Percentiles rank a stretch among this genome's conserved stretches.
phyloP scores from a whole-genome alignment of 2,329 filamentous ascomycete species.

The Hymenoscyphus albidus region DNA sequence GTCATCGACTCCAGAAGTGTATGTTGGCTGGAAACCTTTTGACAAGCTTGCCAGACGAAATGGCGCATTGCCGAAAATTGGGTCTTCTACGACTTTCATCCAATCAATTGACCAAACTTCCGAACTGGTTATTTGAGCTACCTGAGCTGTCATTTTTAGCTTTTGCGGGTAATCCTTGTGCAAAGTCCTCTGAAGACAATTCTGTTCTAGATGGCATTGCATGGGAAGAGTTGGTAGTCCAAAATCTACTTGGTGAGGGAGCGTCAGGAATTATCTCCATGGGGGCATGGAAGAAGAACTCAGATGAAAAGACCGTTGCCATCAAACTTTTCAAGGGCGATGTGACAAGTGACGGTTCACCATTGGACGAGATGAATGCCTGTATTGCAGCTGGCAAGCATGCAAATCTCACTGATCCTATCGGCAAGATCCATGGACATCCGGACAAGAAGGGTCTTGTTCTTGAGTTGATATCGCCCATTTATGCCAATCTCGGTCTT shows the following conservation, averaged over 20 bases:
- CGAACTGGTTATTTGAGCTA: conserved; percentile 43
- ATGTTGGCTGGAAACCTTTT: conserved; percentile 48
- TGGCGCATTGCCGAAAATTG: conserved; percentile 43
- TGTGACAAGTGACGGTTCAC: conserved; percentile 45
- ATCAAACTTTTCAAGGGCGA: conserved; percentile 48
- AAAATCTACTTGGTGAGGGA: conserved; percentile 42
- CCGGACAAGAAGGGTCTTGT: conserved; percentile 42
- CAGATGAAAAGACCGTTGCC: conserved; percentile 39
- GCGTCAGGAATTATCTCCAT: conserved; percentile 46
- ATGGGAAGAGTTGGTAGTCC: conserved; percentile 41
- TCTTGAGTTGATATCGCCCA: conserved; percentile 44
- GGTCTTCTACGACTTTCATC: conserved; percentile 43
- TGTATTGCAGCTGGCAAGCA: conserved; percentile 45
- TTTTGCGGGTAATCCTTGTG: conserved; percentile 46
- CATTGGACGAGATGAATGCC: conserved; percentile 47
- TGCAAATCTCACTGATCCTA: conserved; percentile 43
- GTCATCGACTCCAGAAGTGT: conserved; percentile 44
- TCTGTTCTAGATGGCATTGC: conserved; percentile 37
- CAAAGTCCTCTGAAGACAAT: conserved; percentile 27
- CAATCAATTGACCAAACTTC: conserved; percentile 40
- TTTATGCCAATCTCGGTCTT: conserved; percentile 42
- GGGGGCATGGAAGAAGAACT: conserved; percentile 36
- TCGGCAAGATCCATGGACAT: conserved; percentile 43
- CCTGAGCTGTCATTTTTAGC: conserved; percentile 46
- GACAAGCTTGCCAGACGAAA: conserved; percentile 38